Conservation (phyloP, 495 filamentous ascomycete species). For the Tetracladium setigerum region DNA sequence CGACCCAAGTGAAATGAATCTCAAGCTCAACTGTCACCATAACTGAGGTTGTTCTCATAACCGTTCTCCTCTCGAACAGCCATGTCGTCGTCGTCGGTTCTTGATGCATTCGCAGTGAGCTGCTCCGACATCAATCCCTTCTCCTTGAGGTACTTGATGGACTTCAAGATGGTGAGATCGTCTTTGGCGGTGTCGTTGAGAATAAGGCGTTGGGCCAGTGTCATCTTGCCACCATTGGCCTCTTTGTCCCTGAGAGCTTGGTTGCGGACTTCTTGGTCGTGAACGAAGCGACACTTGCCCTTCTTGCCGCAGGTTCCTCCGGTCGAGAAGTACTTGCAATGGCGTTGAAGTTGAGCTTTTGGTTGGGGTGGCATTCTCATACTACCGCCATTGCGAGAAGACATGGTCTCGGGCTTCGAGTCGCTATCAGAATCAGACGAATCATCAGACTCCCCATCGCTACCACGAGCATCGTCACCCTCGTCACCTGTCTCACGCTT, state of each 20-base stretch:
- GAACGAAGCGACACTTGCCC: conserved; percentile 58
- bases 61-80: conserved; percentile 13
- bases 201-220: conserved; percentile 44
- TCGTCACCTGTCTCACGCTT: conserved; percentile 49
- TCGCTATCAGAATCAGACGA: conserved; percentile 30
- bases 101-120: conserved; percentile 15
- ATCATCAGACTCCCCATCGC: conserved; percentile 26
- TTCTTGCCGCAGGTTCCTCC: conserved; percentile 54
- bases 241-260: conserved; percentile 44
- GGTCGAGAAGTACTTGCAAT: conserved; percentile 54
- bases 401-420: conserved; percentile 40
- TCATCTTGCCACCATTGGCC: conserved; percentile 46
- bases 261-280: conserved; percentile 44
- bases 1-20: too few relatives aligned
- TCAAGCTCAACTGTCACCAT: too few relatives aligned
- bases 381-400: conserved; percentile 28
- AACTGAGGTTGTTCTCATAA: not conserved
- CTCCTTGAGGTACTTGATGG: conserved; percentile 41
- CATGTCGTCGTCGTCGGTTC: conserved; percentile 6
- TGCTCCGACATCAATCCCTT: conserved; percentile 28
- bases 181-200: conserved; percentile 51
- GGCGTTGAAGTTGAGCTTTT: conserved; percentile 43
- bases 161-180: conserved; percentile 46
- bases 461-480: conserved; percentile 41
- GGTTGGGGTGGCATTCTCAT: conserved; percentile 20